Percentiles rank a stretch among this genome's conserved stretches.
phyloP scores from a whole-genome alignment of 306 rosid species.

The Prunus dulcis region DNA sequence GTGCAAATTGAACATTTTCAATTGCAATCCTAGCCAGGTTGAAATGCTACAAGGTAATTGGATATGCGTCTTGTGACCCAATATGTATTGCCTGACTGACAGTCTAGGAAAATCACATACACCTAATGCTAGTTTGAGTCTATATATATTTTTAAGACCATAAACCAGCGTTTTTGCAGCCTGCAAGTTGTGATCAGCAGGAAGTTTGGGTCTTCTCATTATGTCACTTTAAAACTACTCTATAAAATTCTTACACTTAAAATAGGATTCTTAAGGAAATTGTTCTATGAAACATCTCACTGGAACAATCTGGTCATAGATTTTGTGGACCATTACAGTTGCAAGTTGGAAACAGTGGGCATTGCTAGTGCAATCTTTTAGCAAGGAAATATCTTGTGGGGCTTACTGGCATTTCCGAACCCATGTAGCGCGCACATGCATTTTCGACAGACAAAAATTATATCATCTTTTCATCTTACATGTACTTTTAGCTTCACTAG shows the following conservation, averaged over 20 bases:
- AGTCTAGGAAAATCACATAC: neutral
- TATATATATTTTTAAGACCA: no score
- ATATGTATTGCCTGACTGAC: slow-evolving; percentile 5
- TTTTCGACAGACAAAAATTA: neutral
- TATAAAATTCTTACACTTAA: neutral
- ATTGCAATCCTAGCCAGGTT: slow-evolving; percentile 56
- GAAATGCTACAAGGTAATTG: slow-evolving; percentile 59
- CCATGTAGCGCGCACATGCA: neutral
- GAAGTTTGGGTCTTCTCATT: neutral
- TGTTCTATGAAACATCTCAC: no score
- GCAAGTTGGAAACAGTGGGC: neutral
- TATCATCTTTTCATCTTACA: neutral
- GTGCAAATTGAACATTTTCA: slow-evolving; percentile 61
- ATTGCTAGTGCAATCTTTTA: neutral
- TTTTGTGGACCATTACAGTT: neutral
- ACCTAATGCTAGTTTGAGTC: neutral
- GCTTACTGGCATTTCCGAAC: neutral
- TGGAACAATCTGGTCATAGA: neutral
- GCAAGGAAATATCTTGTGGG: neutral
- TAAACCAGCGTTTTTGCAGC: neutral
- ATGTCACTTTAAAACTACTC: neutral
- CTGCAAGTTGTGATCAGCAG: neutral
- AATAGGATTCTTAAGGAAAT: no score
- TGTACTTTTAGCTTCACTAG: neutral
- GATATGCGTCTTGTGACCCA: neutral